Base-by-base conservation (phyloP, 306 rosid genomes). In the Phaseolus lunatus region DNA sequence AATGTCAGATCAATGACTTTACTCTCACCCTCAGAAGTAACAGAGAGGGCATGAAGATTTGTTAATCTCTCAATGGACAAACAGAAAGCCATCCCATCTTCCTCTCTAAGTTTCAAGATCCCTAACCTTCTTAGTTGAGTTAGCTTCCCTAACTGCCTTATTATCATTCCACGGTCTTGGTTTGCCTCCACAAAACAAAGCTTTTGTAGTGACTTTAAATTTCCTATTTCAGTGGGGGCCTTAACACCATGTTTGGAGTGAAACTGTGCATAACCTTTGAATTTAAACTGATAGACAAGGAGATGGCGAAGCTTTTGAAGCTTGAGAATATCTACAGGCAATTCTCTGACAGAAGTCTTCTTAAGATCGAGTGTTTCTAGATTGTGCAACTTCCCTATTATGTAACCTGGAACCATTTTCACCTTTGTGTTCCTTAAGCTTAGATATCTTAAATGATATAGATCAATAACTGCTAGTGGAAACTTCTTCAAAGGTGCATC, bases 321-420 rank as follows among this genome's bases (percentile, higher is more conserved):
- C 84, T 85, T 85, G 23, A 81, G 29, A 80, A 87, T 83, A 66
- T 87, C 87, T 48, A 70, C 85, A 49, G 90, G 90, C 62, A 87
- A 73, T 64, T 85, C 87, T 72, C 80, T 82, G 65, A 87, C 87
- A 31, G 1, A 43, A 27, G 87, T 73, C 12, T 74, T 49, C 67
- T 87, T 87, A 3, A 87, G 73, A 75, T 87, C 91, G 61, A 87
- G 33, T 23, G 88, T 82, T 79, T 87, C 88, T 18, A 87, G 80
- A 63, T 82, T 82, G 76, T 77, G 82, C 72, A 87, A 59, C 78
- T 85, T 87, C 67, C 91, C 78, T 80, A 87, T 62, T 27, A 85
- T 67, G 61, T 50, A 10, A 39, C 83, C 63, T 57, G 91, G 91
- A 65, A 87, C 69, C 70, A 0, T 50, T 75, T 57, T 74, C 44